Percentiles rank a stretch among this genome's conserved stretches.
Conservation (phyloP, 768 basidiomycete species). For the Boletellus ananiceps region DNA sequence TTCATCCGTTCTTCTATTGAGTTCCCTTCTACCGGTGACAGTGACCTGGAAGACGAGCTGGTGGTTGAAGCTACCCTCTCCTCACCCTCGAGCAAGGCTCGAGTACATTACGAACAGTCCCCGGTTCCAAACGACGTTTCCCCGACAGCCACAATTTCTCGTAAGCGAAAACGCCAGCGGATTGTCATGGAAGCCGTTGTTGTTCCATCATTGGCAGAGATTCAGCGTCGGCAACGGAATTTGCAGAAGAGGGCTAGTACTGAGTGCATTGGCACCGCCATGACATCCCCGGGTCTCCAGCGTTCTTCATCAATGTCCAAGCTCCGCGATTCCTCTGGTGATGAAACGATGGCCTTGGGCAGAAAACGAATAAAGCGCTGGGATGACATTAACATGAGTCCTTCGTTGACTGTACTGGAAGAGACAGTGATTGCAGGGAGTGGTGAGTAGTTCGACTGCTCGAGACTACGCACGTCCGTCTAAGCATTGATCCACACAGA, state of each 20-base stretch:
- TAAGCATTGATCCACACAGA: constrained; percentile 29
- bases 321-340: constrained; percentile 12
- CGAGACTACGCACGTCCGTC: background rate
- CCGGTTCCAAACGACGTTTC: constrained; percentile 1
- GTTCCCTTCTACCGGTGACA: constrained; percentile 23
- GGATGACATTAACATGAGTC: constrained; percentile 15
- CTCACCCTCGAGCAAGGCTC: constrained; percentile 15
- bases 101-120: background rate
- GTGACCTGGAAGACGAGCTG: constrained; percentile 30
- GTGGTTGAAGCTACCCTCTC: constrained; percentile 22
- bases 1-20: constrained; percentile 31
- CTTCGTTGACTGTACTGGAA: constrained; percentile 19
- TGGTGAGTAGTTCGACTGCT: constrained; percentile 19
- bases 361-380: constrained; percentile 26
- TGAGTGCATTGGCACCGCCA: constrained; percentile 1
- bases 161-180: constrained; percentile 45
- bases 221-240: constrained; percentile 18
- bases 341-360: constrained; percentile 8
- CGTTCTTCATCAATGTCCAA: constrained; percentile 25
- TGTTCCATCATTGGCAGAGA: constrained; percentile 36
- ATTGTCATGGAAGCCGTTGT: constrained; percentile 50
- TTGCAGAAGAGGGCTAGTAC: constrained; percentile 21
- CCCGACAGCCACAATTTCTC: constrained; percentile 2
- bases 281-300: constrained; percentile 17
- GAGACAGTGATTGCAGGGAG: constrained; percentile 32